Evolutionary conservation across 73 alveolate species (phyloP).

Genomic region (Paramecium pentaurelia): DNA sequence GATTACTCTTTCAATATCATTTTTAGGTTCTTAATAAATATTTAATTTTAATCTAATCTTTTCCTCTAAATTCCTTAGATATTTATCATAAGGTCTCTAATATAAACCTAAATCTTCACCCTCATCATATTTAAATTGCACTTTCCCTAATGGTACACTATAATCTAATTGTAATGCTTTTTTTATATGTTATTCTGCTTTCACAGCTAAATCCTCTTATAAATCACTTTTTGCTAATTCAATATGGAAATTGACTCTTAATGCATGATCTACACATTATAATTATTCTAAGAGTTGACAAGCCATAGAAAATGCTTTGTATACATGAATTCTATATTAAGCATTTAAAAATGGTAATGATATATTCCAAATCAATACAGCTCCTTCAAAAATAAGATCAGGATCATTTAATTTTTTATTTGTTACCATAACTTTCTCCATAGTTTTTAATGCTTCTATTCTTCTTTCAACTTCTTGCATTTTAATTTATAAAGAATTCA

Average conservation of each 20-base stretch:
- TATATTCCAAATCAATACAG: conserved; percentile 94
- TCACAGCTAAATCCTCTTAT: conserved; percentile 91
- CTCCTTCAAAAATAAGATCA: conserved; percentile 94
- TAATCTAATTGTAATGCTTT: conserved; percentile 95
- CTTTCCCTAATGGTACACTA: conserved; percentile 81
- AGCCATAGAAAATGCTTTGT: conserved; percentile 94
- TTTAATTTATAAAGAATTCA: conserved; percentile 70
- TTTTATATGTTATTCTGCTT: conserved; percentile 88
- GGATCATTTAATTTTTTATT: conserved; percentile 93
- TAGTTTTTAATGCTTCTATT: conserved; percentile 92
- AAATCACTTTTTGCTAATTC: conserved; percentile 97
- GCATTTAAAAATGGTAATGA: conserved; percentile 93
- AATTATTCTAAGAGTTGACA: conserved; percentile 87
- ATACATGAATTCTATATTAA: conserved; percentile 86
- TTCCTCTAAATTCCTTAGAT: conserved; percentile 66
- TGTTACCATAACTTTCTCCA: conserved; percentile 95
- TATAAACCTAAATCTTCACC: conserved; percentile 80
- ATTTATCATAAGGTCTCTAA: conserved; percentile 81
- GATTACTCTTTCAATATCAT: conserved; percentile 84
- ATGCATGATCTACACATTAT: conserved; percentile 86
- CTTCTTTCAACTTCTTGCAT: conserved; percentile 89
- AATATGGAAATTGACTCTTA: conserved; percentile 92
- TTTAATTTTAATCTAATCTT: conserved; percentile 71
- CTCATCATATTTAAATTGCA: conserved; percentile 68
- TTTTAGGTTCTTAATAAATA: conserved; percentile 87